Evolutionary conservation across 2,329 filamentous ascomycete genomes (phyloP), one percentile per base, ranked within the genome.

Genomic region (Triangularia verruculosa): DNA sequence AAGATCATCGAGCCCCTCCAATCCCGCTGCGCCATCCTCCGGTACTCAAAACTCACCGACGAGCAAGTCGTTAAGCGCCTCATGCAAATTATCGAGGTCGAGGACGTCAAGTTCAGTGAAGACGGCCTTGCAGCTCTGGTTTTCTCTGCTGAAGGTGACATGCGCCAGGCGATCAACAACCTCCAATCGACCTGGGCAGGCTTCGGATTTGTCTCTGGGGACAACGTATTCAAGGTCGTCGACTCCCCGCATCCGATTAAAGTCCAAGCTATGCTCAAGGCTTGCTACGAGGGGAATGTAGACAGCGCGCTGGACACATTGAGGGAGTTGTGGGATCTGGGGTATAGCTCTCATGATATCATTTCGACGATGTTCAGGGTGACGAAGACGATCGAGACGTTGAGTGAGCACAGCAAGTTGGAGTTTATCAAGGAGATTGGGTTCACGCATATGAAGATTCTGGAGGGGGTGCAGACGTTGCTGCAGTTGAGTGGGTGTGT

Each of bases 1-100:
- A 99, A 98, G 79, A 98, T 99, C 74, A 99, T 99, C 76, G 95
- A 99, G 77, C 95, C 95, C n/a, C 83, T 99, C 59, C 95, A 99
- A 77, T 97, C 93, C 17, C 88, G 95, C 72, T 99, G 95, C 75
- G 95, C 95, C 20, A 98, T 99, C 74, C 85, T 99, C 61, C 89
- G 95, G 64, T 99, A 97, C 77, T 89, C 93, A 30, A 89, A 94
- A 62, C 83, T 99, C 69, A 97, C 94, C 2, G 95, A 99, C 74
- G 89, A 86, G 12, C 94, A 99, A 76, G 88, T 99, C 25, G 92
- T 97, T 59, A 93, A 94, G 80, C 86, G 95, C 47, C 78, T 99
- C 66, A 81, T 95, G 77, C 93, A 98, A 74, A 95, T 99, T 70
- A 95, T 93, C 74, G 90, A 95, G 74, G 93, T 92, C 0, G 95